Base-by-base conservation (phyloP, 192 early-diverging fungal genomes). In the Gaertneriomyces semiglobifer region DNA sequence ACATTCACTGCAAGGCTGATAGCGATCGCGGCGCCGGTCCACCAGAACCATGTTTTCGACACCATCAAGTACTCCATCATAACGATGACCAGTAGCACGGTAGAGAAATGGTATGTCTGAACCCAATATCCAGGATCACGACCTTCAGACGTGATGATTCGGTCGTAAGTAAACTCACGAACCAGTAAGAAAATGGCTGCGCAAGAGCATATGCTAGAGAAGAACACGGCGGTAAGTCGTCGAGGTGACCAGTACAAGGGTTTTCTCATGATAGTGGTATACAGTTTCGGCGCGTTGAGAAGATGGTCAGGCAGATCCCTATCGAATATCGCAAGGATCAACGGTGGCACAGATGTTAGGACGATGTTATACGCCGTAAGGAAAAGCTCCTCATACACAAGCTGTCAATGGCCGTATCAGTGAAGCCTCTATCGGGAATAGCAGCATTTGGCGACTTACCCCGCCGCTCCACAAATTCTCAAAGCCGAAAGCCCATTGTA, bases 361-460 rank as follows among this genome's bases (percentile, higher is more conserved):
- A 84, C 59, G 19, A 86, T 63, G 68, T 86, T 86, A 71, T 75
- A 85, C 9, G 62, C 68, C 7, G 77, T 76, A 53, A 85, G 65
- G 60, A 85, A 85, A 42, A 80, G 58, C 44, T 83, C 77, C 68
- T 85, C 84, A 58, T 81, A 83, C 25, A 78, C 65, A 0, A 73
- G 44, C 79, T 82, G 41, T 14, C 12, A 2, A 1, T 50, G 48
- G 12, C 2, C 48, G 48, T 18, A 2, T 50, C 12, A 50, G 48
- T n/a, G 18, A n/a, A 16, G 25, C 3, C 40, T 10, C 57, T 38
- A 7, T 20, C 3, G n/a, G 57, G n/a, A 5, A 33, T 10, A 9
- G 25, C 20, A 38, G 8, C 7, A 59, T 40, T 33, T 16, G 1
- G 8, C 12, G 20, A 74, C 69, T 16, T 61, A 83, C 81, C 68